phyloP scores from a whole-genome alignment of 1,139 yeast species.

The Kodamaea sp. region DNA sequence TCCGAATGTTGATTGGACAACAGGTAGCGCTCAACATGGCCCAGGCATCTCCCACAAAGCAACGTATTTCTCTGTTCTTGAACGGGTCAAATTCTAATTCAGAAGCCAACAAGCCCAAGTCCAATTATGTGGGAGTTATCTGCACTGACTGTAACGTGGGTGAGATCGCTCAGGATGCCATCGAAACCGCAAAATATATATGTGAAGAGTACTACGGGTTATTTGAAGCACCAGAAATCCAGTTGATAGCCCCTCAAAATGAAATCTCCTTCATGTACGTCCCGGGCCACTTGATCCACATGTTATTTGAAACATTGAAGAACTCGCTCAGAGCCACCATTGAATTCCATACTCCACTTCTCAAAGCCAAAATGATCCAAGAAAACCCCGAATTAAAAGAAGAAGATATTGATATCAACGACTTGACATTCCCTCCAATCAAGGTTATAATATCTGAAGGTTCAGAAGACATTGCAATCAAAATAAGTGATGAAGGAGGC shows the following conservation, averaged over 20 bases:
- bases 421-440: constrained; percentile 76
- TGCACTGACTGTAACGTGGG: constrained; percentile 79
- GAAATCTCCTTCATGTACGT: constrained; percentile 78
- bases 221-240: constrained; percentile 79
- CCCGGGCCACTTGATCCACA: constrained; percentile 86
- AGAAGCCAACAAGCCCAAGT: constrained; percentile 22
- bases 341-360: constrained; percentile 60
- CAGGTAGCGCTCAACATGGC: constrained; percentile 79
- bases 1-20: constrained; percentile 87
- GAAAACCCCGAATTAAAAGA: constrained; percentile 44
- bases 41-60: constrained; percentile 51
- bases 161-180: constrained; percentile 81
- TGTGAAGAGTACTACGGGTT: constrained; percentile 87
- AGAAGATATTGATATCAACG: constrained; percentile 57
- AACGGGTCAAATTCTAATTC: constrained; percentile 27
- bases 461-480: constrained; percentile 87
- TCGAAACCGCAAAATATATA: constrained; percentile 82
- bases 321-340: constrained; percentile 85
- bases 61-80: constrained; percentile 35
- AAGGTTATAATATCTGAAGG: constrained; percentile 92
- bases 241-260: constrained; percentile 69
- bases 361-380: constrained; percentile 38
- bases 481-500: constrained; percentile 92
- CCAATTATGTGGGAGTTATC: constrained; percentile 77
- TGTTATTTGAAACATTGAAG: constrained; percentile 83